Evolutionary conservation across 2,329 filamentous ascomycete species (phyloP), one percentile per base, ranked within the genome.

Genomic region (Chrysoporthe deuterocubensis): DNA sequence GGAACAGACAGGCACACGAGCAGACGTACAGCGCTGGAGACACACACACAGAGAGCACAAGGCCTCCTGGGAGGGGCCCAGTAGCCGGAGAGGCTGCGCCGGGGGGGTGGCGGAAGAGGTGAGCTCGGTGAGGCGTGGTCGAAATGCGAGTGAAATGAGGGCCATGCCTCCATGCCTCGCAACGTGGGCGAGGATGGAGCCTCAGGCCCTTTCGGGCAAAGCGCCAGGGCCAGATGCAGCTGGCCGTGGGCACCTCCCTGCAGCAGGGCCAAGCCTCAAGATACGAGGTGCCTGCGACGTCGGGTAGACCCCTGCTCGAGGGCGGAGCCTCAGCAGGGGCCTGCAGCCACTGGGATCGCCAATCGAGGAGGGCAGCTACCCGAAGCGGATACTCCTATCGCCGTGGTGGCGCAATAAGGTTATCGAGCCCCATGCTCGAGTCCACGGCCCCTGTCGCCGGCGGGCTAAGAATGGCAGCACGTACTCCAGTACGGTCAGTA

Each of bases 361-460:
- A 32, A 42, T 43, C 42, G 11, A 52, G 14, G 21, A 60, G 50
- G 16, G 37, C 18, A 60, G 57, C 60, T 46, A 60, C 61, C 66
- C 34, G 56, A 65, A 65, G 52, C 37, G 56, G 54, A 59, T 66
- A 32, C 64, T 58, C 64, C 68, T 67, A 69, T 69, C 65, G 64
- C 61, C 62, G 58, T 40, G 37, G 26, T 48, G 61, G 40, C 57
- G 57, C 65, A 67, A 65, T 67, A 69, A 69, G 68, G 68, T 69
- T 69, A 62, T 67, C 42, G 50, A 21, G 16, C 6, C 48, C 64
- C 40, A 37, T 63, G 46, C 48, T 37, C 40, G 34, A 32, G 26
- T 40, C 37, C 37, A 40, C 6, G 26, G 26, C 26, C 26, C 26
- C 26, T 26, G 26, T 26, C 26, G 2, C 26, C 26, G 26, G 26